Conservation (phyloP, 345 rosid species). For the Camelina neglecta region DNA sequence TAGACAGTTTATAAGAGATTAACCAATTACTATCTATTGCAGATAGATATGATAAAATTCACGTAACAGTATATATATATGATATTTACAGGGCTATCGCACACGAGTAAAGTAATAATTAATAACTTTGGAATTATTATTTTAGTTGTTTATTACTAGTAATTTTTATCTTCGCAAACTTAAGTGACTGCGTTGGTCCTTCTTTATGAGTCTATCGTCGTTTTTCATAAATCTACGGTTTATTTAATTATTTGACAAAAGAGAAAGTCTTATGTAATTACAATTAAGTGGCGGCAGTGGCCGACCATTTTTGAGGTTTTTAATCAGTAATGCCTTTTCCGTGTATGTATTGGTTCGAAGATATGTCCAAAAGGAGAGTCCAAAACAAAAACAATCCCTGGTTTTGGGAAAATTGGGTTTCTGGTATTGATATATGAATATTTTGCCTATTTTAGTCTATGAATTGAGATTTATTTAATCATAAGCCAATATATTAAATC, state of each 20-base stretch:
- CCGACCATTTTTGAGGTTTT: constrained; percentile 29
- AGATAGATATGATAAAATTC: not conserved
- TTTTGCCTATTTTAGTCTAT: not conserved
- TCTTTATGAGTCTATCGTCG: constrained; percentile 13
- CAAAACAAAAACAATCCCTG: not conserved
- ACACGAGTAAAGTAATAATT: not conserved
- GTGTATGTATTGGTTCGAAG: constrained; percentile 6
- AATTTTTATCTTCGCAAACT: too few relatives aligned
- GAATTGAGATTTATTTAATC: not conserved
- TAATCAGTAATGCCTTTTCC: constrained; percentile 1
- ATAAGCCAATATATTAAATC: too few relatives aligned
- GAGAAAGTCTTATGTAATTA: not conserved
- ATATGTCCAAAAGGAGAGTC: constrained; percentile 23
- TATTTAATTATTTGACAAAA: not conserved
- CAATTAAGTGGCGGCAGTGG: constrained; percentile 40
- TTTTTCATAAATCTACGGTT: not conserved
- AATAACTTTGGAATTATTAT: not conserved
- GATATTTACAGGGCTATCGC: not conserved
- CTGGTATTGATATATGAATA: not conserved
- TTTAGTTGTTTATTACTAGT: not conserved
- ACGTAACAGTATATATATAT: not conserved
- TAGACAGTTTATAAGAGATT: not conserved
- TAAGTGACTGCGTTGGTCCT: constrained; percentile 2
- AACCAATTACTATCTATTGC: not conserved
- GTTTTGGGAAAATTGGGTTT: constrained; percentile 8